A percentile compares a stretch with the other conserved stretches of the same genome.
Conservation (phyloP, 2,329 filamentous ascomycete genomes). For the Cladophialophora psammophila region DNA sequence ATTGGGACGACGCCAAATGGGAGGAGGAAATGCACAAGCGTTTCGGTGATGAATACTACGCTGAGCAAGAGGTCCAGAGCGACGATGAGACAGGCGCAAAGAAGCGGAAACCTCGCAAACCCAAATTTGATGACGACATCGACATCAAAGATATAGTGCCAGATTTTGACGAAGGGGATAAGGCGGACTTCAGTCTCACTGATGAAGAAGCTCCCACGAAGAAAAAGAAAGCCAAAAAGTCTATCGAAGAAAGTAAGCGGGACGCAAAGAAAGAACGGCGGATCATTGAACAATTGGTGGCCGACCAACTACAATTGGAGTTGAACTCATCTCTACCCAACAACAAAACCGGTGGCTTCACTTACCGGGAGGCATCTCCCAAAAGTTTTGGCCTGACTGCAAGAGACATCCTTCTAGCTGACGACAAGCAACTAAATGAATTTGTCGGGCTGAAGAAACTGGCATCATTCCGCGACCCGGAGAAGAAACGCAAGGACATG, state of each 20-base stretch:
- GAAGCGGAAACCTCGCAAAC: constrained; percentile 67
- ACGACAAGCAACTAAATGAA: constrained; percentile 84
- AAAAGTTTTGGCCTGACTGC: constrained; percentile 87
- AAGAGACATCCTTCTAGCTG: constrained; percentile 88
- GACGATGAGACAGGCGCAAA: constrained; percentile 71
- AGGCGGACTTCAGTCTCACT: constrained; percentile 64
- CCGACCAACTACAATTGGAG: constrained; percentile 79
- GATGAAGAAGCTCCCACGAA: constrained; percentile 59
- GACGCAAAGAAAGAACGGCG: constrained; percentile 80
- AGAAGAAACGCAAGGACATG: constrained; percentile 88
- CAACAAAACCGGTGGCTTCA: constrained; percentile 67
- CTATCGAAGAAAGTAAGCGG: constrained; percentile 66
- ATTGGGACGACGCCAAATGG: constrained; percentile 90
- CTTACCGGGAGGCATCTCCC: constrained; percentile 93
- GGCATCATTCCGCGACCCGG: constrained; percentile 82
- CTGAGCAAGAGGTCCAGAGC: constrained; percentile 65
- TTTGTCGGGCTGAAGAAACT: constrained; percentile 95
- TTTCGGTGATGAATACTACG: constrained; percentile 93
- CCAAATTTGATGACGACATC: constrained; percentile 95
- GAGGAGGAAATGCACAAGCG: constrained; percentile 86
- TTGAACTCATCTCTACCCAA: constrained; percentile 69
- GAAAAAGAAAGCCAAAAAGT: constrained; percentile 60
- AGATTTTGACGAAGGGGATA: constrained; percentile 66
- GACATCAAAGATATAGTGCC: constrained; percentile 92
- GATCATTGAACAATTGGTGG: constrained; percentile 85